Evolutionary conservation across 441 rosid genomes (phyloP).

Genomic region (Pelargonium myrrhifolium): DNA sequence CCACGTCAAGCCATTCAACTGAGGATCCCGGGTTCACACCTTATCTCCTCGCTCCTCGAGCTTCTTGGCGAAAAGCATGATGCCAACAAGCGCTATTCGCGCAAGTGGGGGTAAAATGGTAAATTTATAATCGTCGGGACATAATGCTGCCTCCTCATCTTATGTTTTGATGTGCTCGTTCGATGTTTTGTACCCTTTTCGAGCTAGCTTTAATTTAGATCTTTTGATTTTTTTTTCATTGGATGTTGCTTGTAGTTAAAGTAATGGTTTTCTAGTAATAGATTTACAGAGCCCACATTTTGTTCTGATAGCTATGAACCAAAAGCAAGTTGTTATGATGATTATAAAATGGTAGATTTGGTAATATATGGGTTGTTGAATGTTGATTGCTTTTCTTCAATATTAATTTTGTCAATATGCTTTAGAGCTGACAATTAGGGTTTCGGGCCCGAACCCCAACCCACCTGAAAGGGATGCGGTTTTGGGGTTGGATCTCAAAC

Average conservation of each 20-base stretch:
- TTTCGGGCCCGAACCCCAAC: no score
- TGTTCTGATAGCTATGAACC: not conserved
- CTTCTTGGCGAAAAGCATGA: no score
- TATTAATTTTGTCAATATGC: not conserved
- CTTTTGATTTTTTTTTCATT: not conserved
- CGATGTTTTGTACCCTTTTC: slow-evolving; percentile 1
- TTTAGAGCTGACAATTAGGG: no score
- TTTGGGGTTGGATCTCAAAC: no score
- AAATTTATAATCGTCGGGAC: no score
- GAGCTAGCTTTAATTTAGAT: not conserved
- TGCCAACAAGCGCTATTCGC: no score
- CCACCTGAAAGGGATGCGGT: no score
- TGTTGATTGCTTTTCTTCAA: not conserved
- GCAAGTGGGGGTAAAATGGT: no score
- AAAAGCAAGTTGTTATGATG: not conserved
- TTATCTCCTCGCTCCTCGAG: no score
- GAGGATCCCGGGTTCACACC: not conserved
- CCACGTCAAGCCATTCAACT: slow-evolving; percentile 37
- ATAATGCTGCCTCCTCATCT: not conserved
- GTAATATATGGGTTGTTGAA: not conserved
- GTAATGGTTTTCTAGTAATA: not conserved
- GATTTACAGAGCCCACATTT: not conserved
- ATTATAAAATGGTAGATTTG: not conserved
- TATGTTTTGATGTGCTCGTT: slow-evolving; percentile 3
- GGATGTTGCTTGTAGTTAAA: not conserved